Evolutionary conservation across 148 eudicot genomes (phyloP).

Genomic region (Nepenthes gracilis): DNA sequence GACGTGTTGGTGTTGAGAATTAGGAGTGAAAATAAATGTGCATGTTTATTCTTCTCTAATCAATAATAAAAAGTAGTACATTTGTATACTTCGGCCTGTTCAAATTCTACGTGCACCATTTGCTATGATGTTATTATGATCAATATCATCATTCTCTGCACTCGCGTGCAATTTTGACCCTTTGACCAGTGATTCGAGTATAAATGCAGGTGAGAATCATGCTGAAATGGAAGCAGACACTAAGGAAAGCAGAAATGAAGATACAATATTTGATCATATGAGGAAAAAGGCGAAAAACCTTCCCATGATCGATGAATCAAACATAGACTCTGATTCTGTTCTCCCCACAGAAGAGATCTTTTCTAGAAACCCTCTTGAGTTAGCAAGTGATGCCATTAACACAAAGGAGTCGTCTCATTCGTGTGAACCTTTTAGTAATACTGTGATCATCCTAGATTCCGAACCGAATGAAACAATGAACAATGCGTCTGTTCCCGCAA

Average conservation of each 20-base stretch:
- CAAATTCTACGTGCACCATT: too few species aligned
- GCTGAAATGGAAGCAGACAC: slow-evolving; percentile 18
- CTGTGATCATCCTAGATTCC: slow-evolving; percentile 3
- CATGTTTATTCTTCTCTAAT: too few species aligned
- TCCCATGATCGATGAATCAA: slow-evolving; percentile 26
- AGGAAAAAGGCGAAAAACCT: slow-evolving; percentile 45
- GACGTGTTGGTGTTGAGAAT: too few species aligned
- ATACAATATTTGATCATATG: slow-evolving; percentile 38
- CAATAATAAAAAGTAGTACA: too few species aligned
- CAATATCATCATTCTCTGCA: background rate
- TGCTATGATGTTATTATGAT: too few species aligned
- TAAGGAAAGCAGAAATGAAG: slow-evolving; percentile 21
- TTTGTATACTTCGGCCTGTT: too few species aligned
- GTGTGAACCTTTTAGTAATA: slow-evolving; percentile 4
- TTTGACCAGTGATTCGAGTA: background rate
- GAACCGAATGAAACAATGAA: slow-evolving; percentile 6
- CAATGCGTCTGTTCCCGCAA: slow-evolving; percentile 1
- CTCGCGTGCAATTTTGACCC: background rate
- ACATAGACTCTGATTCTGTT: slow-evolving; percentile 10
- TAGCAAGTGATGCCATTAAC: slow-evolving; percentile 9
- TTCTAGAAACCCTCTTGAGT: slow-evolving; percentile 5
- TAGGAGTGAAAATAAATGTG: too few species aligned
- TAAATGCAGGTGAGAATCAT: slow-evolving; percentile 21
- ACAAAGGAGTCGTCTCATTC: slow-evolving; percentile 1
- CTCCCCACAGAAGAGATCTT: background rate